phyloP scores from a whole-genome alignment of 2,329 filamentous ascomycete genomes.

The Trichoderma simmonsii region DNA sequence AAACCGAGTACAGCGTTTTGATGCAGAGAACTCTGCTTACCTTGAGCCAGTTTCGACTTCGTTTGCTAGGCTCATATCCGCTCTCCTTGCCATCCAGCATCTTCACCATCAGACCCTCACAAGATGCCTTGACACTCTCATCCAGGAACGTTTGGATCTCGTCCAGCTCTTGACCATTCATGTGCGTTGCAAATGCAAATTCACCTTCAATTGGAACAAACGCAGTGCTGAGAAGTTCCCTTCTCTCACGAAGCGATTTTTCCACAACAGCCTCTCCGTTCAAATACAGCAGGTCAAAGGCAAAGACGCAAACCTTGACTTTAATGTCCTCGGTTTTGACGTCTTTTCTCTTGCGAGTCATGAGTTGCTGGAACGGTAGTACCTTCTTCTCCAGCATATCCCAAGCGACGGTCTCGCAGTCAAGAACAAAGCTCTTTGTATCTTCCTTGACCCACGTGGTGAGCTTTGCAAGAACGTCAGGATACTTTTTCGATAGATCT shows the following conservation, averaged over 20 bases:
- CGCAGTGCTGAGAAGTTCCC: conserved; percentile 68
- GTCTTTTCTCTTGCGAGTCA: conserved; percentile 97
- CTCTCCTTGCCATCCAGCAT: conserved; percentile 94
- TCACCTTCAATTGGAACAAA: conserved; percentile 83
- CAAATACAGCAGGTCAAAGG: conserved; percentile 89
- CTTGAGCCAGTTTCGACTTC: conserved; percentile 98
- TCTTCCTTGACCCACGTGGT: conserved; percentile 84
- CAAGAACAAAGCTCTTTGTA: conserved; percentile 94
- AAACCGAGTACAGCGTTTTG: not conserved
- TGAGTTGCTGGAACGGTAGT: conserved; percentile 92
- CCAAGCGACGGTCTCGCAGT: conserved; percentile 98
- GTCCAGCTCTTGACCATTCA: conserved; percentile 84
- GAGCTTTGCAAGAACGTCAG: conserved; percentile 86
- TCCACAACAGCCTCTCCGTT: conserved; percentile 89
- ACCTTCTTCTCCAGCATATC: conserved; percentile 94
- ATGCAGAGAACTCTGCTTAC: conserved; percentile 41
- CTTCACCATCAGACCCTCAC: conserved; percentile 98
- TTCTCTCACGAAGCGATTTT: conserved; percentile 78
- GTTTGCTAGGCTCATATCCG: conserved; percentile 92
- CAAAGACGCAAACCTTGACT: conserved; percentile 95
- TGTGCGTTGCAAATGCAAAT: conserved; percentile 83
- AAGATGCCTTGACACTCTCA: conserved; percentile 91
- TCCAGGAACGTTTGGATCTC: conserved; percentile 91
- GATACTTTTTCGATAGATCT: conserved; percentile 95
- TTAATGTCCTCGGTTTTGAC: conserved; percentile 94